Percentiles rank a stretch among this genome's conserved stretches.
Conservation (phyloP, 2,329 filamentous ascomycete species). For the Tolypocladium nubicola region DNA sequence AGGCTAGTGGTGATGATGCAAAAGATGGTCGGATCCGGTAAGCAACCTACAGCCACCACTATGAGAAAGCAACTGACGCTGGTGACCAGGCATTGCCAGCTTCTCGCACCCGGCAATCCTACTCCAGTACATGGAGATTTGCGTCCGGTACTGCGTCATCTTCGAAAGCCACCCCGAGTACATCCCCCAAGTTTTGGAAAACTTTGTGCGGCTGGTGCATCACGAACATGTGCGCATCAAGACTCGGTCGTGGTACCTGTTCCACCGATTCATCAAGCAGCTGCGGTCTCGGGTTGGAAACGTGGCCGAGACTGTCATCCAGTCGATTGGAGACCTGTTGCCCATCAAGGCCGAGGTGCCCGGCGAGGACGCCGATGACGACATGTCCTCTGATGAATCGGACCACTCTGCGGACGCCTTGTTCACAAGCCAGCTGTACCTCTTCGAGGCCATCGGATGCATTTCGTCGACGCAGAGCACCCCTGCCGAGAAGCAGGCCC, state of each 20-base stretch:
- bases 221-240: constrained; percentile 80
- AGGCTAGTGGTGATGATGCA: constrained; percentile 85
- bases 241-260: constrained; percentile 91
- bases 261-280: constrained; percentile 85
- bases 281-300: constrained; percentile 75
- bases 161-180: constrained; percentile 77
- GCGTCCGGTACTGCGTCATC: constrained; percentile 84
- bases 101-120: constrained; percentile 88
- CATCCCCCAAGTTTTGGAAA: constrained; percentile 80
- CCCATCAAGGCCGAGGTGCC: constrained; percentile 85
- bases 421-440: constrained; percentile 82
- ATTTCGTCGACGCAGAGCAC: constrained; percentile 76
- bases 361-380: constrained; percentile 66
- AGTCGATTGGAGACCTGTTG: constrained; percentile 78
- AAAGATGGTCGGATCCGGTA: constrained; percentile 88
- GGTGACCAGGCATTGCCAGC: constrained; percentile 57
- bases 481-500: constrained; percentile 71
- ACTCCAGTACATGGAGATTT: constrained; percentile 97
- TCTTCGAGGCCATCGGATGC: constrained; percentile 90
- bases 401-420: constrained; percentile 83
- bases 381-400: constrained; percentile 90
- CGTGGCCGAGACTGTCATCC: constrained; percentile 83
- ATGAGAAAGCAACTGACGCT: not conserved
- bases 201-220: constrained; percentile 84
- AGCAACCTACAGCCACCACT: constrained; percentile 16